These are phyloP conservation scores for Quercus gilva DNA, from an alignment of 306 rosid genomes.

Conservation along the genomic window DNA sequence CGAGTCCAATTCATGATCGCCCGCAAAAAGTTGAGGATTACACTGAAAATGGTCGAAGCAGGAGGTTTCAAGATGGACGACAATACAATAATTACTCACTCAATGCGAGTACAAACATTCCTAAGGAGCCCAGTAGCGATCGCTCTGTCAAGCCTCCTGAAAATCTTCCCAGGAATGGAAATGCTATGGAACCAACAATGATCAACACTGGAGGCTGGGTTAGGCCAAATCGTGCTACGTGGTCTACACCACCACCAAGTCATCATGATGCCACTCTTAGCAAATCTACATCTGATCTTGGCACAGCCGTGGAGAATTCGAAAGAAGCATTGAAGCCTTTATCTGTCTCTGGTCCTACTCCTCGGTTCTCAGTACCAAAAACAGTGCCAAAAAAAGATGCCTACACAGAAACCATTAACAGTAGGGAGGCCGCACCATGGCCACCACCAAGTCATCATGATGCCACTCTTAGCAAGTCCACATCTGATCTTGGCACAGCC, in stretches of 20 bases:
- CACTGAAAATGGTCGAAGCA: neutral
- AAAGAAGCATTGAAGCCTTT: slow-evolving; percentile 26
- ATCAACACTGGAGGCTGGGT: no score
- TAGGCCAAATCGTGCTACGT: no score
- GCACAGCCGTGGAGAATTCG: slow-evolving; percentile 23
- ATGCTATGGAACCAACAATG: no score
- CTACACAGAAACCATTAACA: neutral
- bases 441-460: slow-evolving; percentile 21
- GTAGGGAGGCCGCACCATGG: slow-evolving; percentile 6
- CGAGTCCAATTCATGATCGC: slow-evolving; percentile 12
- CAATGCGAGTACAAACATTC: no score
- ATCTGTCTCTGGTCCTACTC: neutral
- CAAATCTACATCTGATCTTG: slow-evolving; percentile 38
- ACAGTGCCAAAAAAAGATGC: neutral
- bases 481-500: slow-evolving; percentile 31
- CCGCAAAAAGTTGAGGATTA: slow-evolving; percentile 2
- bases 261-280: slow-evolving; percentile 32
- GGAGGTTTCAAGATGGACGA: no score
- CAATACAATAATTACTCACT: no score
- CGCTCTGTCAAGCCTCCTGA: no score
- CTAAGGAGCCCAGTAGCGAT: no score
- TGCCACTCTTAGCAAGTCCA: slow-evolving; percentile 35
- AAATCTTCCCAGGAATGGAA: neutral
- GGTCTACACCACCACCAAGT: neutral
- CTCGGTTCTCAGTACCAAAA: neutral